Conservation (phyloP, 192 early-diverging fungal genomes). For the Diversispora epigaea region DNA sequence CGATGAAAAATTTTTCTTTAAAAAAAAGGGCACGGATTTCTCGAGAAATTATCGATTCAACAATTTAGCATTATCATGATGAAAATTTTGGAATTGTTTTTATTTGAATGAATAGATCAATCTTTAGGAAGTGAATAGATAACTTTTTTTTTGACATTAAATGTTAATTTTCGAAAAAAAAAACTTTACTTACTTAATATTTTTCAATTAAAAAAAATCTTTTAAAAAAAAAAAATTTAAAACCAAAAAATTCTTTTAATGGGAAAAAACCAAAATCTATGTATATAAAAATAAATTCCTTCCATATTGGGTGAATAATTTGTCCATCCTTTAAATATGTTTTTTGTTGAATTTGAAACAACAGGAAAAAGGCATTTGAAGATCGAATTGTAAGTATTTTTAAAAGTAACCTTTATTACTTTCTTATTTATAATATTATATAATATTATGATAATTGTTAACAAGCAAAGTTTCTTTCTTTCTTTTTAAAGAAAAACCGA, state of each 20-base stretch:
- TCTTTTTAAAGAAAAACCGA: conserved; percentile 29
- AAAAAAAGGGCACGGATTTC: background rate
- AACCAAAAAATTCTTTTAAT: background rate
- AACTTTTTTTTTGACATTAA: background rate
- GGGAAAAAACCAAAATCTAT: background rate
- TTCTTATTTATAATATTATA: background rate
- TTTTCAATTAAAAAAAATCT: background rate
- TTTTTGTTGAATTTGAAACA: conserved; percentile 5
- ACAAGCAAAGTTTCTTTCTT: background rate
- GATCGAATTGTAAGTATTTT: conserved; percentile 36
- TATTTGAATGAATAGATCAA: background rate
- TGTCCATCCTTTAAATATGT: background rate
- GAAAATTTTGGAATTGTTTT: background rate
- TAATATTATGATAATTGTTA: background rate
- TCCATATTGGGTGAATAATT: background rate
- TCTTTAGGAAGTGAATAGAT: background rate
- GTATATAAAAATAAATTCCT: background rate
- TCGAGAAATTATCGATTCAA: background rate
- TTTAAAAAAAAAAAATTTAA: background rate
- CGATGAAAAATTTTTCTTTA: background rate
- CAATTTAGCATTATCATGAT: background rate
- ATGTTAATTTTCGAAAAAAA: background rate
- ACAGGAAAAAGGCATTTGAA: conserved; percentile 36
- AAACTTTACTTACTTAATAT: background rate
- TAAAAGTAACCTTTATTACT: background rate